These are phyloP conservation scores for Fragaria vesca DNA, from an alignment of 306 rosid species.

Conservation along the genomic window DNA sequence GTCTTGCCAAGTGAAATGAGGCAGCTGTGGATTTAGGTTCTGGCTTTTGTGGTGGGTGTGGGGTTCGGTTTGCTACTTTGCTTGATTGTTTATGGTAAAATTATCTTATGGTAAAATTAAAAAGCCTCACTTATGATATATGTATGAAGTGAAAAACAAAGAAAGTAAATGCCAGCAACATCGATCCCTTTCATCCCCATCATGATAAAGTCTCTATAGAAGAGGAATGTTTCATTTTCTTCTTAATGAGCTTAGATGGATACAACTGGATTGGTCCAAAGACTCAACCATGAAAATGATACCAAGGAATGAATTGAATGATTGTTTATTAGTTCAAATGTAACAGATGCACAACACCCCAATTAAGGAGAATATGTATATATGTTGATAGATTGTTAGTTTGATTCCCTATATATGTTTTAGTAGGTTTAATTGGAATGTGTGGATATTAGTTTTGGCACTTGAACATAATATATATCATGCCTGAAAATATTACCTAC, in stretches of 20 bases:
- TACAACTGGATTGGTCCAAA: slow-evolving; percentile 67
- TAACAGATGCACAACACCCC: too few species aligned
- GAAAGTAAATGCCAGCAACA: slow-evolving; percentile 26
- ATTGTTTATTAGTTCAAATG: slow-evolving; percentile 27
- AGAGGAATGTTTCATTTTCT: slow-evolving; percentile 74
- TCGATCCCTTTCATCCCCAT: slow-evolving; percentile 40
- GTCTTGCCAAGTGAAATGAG: slow-evolving; percentile 36
- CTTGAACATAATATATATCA: not conserved
- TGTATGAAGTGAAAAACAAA: not conserved
- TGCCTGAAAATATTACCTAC: too few species aligned
- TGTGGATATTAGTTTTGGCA: too few species aligned
- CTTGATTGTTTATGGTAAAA: slow-evolving; percentile 48
- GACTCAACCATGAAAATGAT: slow-evolving; percentile 44
- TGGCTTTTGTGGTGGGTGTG: slow-evolving; percentile 27
- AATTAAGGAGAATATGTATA: not conserved
- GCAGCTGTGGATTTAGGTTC: slow-evolving; percentile 38
- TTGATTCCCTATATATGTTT: not conserved
- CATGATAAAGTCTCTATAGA: slow-evolving; percentile 44
- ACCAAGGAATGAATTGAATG: slow-evolving; percentile 32
- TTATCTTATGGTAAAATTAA: not conserved
- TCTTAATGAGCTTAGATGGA: slow-evolving; percentile 62
- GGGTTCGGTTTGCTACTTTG: slow-evolving; percentile 23
- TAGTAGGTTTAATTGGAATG: too few species aligned
- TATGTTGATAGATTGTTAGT: not conserved
- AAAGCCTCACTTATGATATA: not conserved